A percentile compares a stretch with the other conserved stretches of the same genome.
phyloP scores from a whole-genome alignment of 495 filamentous ascomycete genomes.

The Evernia prunastri region DNA sequence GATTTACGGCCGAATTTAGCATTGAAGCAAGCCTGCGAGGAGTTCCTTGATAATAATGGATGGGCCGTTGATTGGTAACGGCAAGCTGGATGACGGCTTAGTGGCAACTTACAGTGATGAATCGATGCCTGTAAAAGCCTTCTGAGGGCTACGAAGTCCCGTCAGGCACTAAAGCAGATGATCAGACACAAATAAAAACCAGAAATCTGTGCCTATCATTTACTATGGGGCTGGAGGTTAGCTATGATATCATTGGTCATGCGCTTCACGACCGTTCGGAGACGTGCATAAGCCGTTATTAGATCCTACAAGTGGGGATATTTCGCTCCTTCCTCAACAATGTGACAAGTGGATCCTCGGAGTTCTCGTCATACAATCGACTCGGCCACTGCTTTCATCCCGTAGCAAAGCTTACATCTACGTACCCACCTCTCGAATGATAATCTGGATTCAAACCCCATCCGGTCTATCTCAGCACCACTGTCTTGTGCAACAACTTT shows the following conservation, averaged over 20 bases:
- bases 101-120: background rate
- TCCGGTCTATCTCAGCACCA: no score
- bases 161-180: background rate
- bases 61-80: conserved; percentile 86
- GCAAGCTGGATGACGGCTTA: background rate
- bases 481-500: background rate
- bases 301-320: background rate
- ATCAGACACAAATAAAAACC: background rate
- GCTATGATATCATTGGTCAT: background rate
- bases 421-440: background rate
- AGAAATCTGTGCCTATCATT: background rate
- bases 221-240: background rate
- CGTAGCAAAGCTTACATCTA: background rate
- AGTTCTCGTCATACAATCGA: background rate
- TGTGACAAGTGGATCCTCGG: background rate
- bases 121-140: background rate
- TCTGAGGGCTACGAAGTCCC: no score
- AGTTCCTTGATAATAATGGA: conserved; percentile 79
- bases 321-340: background rate
- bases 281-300: background rate
- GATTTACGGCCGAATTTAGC: conserved; percentile 82
- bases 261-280: background rate
- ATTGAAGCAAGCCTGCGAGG: conserved; percentile 74
- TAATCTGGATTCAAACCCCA: no score
- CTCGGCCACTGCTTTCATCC: background rate